A percentile compares a stretch with the other conserved stretches of the same genome.
These are phyloP conservation scores for Sphagnum contortum DNA, from an alignment of 225 moss, liverwort and hornwort genomes.

Conservation along the genomic window DNA sequence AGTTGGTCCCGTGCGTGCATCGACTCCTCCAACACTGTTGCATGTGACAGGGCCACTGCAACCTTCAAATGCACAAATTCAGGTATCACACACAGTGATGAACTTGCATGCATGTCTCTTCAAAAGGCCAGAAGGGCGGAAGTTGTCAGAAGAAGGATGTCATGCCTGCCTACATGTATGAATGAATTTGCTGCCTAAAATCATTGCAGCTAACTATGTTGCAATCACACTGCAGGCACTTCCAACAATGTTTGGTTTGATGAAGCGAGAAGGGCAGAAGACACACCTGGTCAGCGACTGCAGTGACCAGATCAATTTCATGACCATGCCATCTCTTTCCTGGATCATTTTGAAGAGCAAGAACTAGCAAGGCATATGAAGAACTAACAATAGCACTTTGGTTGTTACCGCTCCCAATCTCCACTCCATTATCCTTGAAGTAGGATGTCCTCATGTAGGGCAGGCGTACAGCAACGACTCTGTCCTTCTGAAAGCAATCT, in stretches of 20 bases:
- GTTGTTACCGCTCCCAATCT: constrained; percentile 13
- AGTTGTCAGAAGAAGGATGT: background rate
- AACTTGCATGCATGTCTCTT: too few species aligned
- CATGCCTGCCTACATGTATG: background rate
- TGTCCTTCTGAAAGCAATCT: constrained; percentile 18
- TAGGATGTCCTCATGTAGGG: constrained; percentile 37
- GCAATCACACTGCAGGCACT: background rate
- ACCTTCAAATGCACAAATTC: constrained; percentile 15
- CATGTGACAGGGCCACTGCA: constrained; percentile 60
- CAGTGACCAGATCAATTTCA: constrained; percentile 38
- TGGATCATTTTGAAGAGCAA: constrained; percentile 34
- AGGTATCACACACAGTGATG: background rate
- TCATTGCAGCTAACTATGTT: background rate
- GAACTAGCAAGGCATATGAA: constrained; percentile 41
- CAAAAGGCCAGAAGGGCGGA: too few species aligned
- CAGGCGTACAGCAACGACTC: constrained; percentile 44
- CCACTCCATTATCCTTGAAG: constrained; percentile 16
- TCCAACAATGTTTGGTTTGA: background rate
- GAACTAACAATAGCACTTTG: constrained; percentile 16
- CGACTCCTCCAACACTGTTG: constrained; percentile 47
- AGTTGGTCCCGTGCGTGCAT: constrained; percentile 43
- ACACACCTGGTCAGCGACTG: constrained; percentile 42
- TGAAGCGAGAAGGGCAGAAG: background rate
- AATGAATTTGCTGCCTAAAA: background rate
- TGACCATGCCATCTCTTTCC: constrained; percentile 34